A percentile compares a stretch with the other conserved stretches of the same genome.
phyloP scores from a whole-genome alignment of 257 asterid genomes.

The Jaltomata sinuosa region DNA sequence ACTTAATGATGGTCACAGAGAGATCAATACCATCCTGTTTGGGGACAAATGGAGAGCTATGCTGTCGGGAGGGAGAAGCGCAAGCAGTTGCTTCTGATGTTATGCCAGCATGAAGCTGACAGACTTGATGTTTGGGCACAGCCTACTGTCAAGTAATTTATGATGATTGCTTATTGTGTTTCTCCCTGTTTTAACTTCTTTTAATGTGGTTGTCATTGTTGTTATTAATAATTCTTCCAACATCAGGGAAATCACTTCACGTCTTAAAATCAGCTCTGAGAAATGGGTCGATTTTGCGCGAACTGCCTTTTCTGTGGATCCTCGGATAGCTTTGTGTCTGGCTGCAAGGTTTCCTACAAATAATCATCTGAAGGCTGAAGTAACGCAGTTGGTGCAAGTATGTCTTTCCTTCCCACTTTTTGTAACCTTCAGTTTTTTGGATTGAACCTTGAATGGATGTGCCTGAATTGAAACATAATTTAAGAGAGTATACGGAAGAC shows the following conservation, averaged over 20 bases:
- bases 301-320: constrained; percentile 88
- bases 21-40: constrained; percentile 83
- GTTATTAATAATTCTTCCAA: neutral
- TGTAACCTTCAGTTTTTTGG: neutral
- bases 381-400: constrained; percentile 82
- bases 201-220: constrained; percentile 12
- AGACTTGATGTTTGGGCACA: constrained; percentile 99
- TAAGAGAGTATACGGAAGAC: neutral
- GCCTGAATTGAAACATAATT: neutral
- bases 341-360: constrained; percentile 92
- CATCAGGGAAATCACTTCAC: constrained; percentile 63
- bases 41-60: constrained; percentile 96
- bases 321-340: constrained; percentile 76
- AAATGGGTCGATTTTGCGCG: constrained; percentile 83
- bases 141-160: constrained; percentile 78
- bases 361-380: constrained; percentile 72
- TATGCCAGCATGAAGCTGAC: constrained; percentile 94
- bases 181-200: neutral
- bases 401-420: constrained; percentile 16
- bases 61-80: constrained; percentile 82
- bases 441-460: neutral
- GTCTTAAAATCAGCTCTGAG: constrained; percentile 77
- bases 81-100: constrained; percentile 80
- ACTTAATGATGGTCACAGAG: constrained; percentile 33
- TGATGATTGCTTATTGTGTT: constrained; percentile 6